These are phyloP conservation scores for Apophysomyces ossiformis DNA, from an alignment of 371 early-diverging fungal genomes.

Conservation along the genomic window DNA sequence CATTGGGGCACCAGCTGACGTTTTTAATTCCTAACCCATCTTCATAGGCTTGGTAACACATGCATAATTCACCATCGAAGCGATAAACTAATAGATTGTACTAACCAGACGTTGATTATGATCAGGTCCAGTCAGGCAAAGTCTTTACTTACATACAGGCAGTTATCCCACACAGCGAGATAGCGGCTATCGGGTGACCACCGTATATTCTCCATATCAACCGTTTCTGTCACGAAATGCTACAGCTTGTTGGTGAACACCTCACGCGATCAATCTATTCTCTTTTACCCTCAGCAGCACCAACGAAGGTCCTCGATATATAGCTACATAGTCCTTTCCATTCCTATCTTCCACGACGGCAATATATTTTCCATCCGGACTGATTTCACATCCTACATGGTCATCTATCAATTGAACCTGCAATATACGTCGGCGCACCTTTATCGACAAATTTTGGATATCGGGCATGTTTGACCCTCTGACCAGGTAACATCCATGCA, in stretches of 20 bases:
- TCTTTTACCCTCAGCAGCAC: slow-evolving; percentile 54
- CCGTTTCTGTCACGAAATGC: slow-evolving; percentile 70
- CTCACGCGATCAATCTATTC: neutral
- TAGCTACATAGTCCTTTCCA: slow-evolving; percentile 71
- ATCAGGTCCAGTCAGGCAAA: too few relatives aligned
- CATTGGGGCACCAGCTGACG: slow-evolving; percentile 75
- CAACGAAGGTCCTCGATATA: slow-evolving; percentile 72
- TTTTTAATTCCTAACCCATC: slow-evolving; percentile 74
- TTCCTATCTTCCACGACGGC: slow-evolving; percentile 65
- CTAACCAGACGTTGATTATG: slow-evolving; percentile 33
- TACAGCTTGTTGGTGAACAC: slow-evolving; percentile 23
- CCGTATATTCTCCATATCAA: slow-evolving; percentile 67
- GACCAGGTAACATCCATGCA: slow-evolving; percentile 64
- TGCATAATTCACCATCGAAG: slow-evolving; percentile 66
- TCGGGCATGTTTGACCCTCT: slow-evolving; percentile 59
- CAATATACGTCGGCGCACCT: slow-evolving; percentile 32
- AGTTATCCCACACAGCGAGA: slow-evolving; percentile 76
- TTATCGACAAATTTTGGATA: slow-evolving; percentile 64
- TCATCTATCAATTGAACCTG: neutral
- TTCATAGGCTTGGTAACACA: slow-evolving; percentile 59
- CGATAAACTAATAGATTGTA: slow-evolving; percentile 70
- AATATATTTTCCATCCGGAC: slow-evolving; percentile 70
- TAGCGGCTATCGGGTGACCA: slow-evolving; percentile 89
- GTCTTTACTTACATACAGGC: slow-evolving; percentile 44
- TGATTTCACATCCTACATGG: slow-evolving; percentile 56